A percentile compares a stretch with the other conserved stretches of the same genome.
Conservation (phyloP, 805 yeast species). For the Monosporozyma servazzii region DNA sequence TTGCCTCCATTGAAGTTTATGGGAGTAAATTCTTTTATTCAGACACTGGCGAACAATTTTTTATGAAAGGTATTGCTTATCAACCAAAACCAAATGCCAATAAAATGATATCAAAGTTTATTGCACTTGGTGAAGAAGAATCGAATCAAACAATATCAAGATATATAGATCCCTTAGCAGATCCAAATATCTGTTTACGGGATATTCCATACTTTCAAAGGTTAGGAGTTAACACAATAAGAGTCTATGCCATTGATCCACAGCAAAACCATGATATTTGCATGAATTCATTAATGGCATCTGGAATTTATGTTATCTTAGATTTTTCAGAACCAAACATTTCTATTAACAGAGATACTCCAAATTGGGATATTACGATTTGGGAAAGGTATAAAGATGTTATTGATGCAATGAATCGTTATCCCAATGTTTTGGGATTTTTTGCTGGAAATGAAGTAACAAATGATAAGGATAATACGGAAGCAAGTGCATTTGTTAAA, state of each 20-base stretch:
- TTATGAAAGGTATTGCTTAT: conserved; percentile 80
- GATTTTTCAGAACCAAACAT: conserved; percentile 80
- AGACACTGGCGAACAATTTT: conserved; percentile 71
- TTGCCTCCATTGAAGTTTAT: conserved; percentile 42
- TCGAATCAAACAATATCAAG: conserved; percentile 14
- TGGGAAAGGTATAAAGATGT: conserved; percentile 73
- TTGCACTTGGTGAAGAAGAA: not conserved
- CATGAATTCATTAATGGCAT: conserved; percentile 64
- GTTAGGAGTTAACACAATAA: conserved; percentile 64
- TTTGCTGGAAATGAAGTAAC: conserved; percentile 98
- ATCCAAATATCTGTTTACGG: conserved; percentile 58
- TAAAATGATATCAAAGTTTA: not conserved
- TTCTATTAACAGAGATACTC: conserved; percentile 69
- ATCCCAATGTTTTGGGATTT: conserved; percentile 80
- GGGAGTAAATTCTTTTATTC: conserved; percentile 74
- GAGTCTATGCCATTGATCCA: conserved; percentile 83
- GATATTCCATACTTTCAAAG: conserved; percentile 70
- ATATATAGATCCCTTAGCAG: conserved; percentile 70
- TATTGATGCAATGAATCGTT: conserved; percentile 68
- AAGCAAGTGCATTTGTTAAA: conserved; percentile 88
- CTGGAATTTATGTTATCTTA: conserved; percentile 85
- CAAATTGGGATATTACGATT: conserved; percentile 66
- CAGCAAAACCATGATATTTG: conserved; percentile 63
- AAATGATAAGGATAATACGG: conserved; percentile 72
- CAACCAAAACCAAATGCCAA: conserved; percentile 44